Percentiles rank a stretch among this genome's conserved stretches.
These are phyloP conservation scores for Pleurotus pulmonarius DNA, from an alignment of 768 basidiomycete species.

Conservation along the genomic window DNA sequence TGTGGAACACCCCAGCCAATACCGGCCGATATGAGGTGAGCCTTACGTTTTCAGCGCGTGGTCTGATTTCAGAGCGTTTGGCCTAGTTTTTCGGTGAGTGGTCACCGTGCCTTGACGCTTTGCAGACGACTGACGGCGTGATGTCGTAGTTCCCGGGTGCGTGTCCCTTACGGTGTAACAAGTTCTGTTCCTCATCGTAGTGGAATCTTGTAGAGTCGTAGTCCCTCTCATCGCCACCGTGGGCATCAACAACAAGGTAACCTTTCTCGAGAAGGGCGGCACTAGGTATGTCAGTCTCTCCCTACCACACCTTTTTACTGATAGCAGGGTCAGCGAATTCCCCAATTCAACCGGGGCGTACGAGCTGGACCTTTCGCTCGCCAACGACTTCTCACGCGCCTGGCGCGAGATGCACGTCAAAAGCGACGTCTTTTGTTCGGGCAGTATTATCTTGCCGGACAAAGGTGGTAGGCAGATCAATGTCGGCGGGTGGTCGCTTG, in stretches of 20 bases:
- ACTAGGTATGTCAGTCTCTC: slow-evolving; percentile 40
- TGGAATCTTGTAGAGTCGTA: slow-evolving; percentile 47
- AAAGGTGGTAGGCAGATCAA: slow-evolving; percentile 63
- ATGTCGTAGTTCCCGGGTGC: slow-evolving; percentile 42
- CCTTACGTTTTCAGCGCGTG: not conserved
- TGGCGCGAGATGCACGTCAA: slow-evolving; percentile 79
- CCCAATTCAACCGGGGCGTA: slow-evolving; percentile 28
- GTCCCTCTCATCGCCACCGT: slow-evolving; percentile 74
- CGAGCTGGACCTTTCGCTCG: slow-evolving; percentile 66
- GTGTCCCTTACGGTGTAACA: slow-evolving; percentile 13
- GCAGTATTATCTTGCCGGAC: slow-evolving; percentile 69
- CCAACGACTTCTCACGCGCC: slow-evolving; percentile 42
- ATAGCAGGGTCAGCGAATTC: not conserved
- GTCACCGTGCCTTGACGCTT: not conserved
- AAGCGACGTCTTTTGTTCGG: slow-evolving; percentile 80
- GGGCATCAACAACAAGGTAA: slow-evolving; percentile 78
- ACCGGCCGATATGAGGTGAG: slow-evolving; percentile 70
- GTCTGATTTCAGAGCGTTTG: slow-evolving; percentile 3
- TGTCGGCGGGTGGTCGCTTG: slow-evolving; percentile 67
- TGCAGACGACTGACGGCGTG: not conserved
- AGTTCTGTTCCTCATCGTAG: slow-evolving; percentile 6
- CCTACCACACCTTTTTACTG: not conserved
- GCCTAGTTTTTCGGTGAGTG: slow-evolving; percentile 43
- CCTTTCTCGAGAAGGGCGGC: slow-evolving; percentile 73
- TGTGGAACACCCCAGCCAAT: slow-evolving; percentile 63